Conservation (phyloP, 139 green algal genomes). For the Coelastrella sp. region DNA sequence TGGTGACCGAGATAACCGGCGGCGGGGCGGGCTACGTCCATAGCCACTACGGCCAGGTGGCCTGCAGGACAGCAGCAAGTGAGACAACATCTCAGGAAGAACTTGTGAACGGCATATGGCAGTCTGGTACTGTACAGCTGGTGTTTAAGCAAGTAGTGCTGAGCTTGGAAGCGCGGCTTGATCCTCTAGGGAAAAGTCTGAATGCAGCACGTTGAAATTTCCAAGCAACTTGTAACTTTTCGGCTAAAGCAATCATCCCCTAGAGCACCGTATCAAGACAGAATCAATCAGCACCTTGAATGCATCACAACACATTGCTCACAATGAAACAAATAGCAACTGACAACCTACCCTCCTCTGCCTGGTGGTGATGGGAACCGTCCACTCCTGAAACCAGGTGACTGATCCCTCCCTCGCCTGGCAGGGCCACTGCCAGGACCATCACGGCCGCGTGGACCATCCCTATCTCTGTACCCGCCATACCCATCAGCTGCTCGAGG, state of each 20-base stretch:
- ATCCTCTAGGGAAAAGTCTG: too few species aligned
- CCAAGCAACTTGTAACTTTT: too few species aligned
- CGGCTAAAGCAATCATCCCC: too few species aligned
- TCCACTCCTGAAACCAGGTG: not conserved
- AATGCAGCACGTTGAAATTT: too few species aligned
- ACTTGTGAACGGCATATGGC: not conserved
- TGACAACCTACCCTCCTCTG: not conserved
- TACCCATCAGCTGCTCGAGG: not conserved
- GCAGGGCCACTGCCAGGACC: not conserved
- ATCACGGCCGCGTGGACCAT: not conserved
- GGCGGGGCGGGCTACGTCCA: constrained; percentile 24
- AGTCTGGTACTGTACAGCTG: too few species aligned
- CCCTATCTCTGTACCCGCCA: not conserved
- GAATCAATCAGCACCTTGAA: too few species aligned
- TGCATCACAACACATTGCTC: too few species aligned
- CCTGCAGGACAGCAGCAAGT: not conserved
- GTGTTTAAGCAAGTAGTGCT: too few species aligned
- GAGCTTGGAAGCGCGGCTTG: too few species aligned
- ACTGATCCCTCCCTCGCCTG: not conserved
- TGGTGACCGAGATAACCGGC: not conserved
- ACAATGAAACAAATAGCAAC: too few species aligned
- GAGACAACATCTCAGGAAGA: not conserved
- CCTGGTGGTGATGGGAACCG: not conserved
- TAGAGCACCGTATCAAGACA: too few species aligned
- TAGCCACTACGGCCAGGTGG: constrained; percentile 13